Base-by-base conservation (phyloP, 768 basidiomycete genomes). In the Psilocybe cyanescens region DNA sequence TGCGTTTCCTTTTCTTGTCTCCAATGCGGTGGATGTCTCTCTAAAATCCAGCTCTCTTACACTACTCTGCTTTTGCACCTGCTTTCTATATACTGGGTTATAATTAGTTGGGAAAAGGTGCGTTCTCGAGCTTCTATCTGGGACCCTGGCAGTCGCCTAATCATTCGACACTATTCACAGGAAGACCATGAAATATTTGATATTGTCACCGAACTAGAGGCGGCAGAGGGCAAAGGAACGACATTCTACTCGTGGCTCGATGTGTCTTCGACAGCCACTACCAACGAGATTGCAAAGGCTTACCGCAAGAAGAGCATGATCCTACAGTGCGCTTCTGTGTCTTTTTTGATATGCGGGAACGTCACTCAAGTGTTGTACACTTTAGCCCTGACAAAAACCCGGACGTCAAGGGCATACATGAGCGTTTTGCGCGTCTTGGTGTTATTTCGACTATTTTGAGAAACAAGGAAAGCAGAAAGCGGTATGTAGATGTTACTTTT, bases 131-230 rank as follows among this genome's bases (percentile, higher is more conserved):
- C 39, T 35, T n/a, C 33, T 35, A 35, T 35, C 1, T 11, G 11
- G 7, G 33, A 35, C 48, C 8, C 29, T 12, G 28, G 8, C 24
- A 16, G 11, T 37, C 2, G 28, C 31, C 41, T 69, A 19, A 59
- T 45, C 29, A 19, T 57, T 33, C 31, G 7, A 33, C 50, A n/a
- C 50, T 33, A 17, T n/a, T 46, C 47, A 46, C 53, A 95, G 90
- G 91, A 96, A 76, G 95, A 98, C 78, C 85, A 97, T 79, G 95
- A 98, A 75, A 96, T 98, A 39, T 98, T 98, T 70, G 96, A 97
- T 76, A 83, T 97, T 12, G 95, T 97, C 60, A 84, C 85, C 64
- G 91, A 84, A 17, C 72, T 98, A 19, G 89, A 96, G 74, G 79
- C 78, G 3, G 79, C 92, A 2, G 96, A 97, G 80, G 95, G 95